Base-by-base conservation (phyloP, 225 moss, liverwort and hornwort species). In the Bryoerythrophyllum caledonicum region DNA sequence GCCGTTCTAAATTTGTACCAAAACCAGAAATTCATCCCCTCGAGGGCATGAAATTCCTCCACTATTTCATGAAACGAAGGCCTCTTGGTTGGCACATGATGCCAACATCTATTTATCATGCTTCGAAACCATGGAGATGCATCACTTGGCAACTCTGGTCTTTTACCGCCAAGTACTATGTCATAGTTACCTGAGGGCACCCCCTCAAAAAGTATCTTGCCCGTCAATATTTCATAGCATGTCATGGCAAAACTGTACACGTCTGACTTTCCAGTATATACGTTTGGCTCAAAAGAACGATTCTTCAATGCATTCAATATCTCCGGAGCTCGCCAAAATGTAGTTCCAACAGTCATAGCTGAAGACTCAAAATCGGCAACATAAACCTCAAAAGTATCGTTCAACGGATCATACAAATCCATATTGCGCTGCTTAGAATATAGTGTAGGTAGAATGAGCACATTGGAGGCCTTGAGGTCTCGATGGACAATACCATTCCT, bases 371-470 rank as follows among this genome's bases (percentile, higher is more conserved):
- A 38, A 11, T 63, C 38, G 1, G 1, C 63, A 6, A 13, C 3
- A 0, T 0, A 10, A 40, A 40, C 0, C 1, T 3, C 0, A 0
- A 64, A 64, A 7, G 12, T 0, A 14, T 23, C 23, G 7, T 6
- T 23, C 1, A 1, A 13, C 21, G 64, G n/a, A n/a, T n/a, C n/a
- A 3, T 21, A 21, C 1, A 14, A 41, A 41, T 3, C 20, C 12
- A 12, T 23, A 0, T 12, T 0, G 10, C 2, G 1, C 7, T 0
- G 2, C 0, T 63, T 23, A 2, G 0, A 0, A 12, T 5, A 40
- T 1, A 2, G 38, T 0, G 0, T 0, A 6, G 63, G 63, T 0
- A 3, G 0, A n/a, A n/a, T n/a, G n/a, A n/a, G n/a, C n/a, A n/a
- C n/a, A n/a, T n/a, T n/a, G n/a, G n/a, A n/a, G n/a, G n/a, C n/a